Evolutionary conservation across 2,329 filamentous ascomycete genomes (phyloP), one percentile per base, ranked within the genome.

Genomic region (Zymoseptoria tritici): DNA sequence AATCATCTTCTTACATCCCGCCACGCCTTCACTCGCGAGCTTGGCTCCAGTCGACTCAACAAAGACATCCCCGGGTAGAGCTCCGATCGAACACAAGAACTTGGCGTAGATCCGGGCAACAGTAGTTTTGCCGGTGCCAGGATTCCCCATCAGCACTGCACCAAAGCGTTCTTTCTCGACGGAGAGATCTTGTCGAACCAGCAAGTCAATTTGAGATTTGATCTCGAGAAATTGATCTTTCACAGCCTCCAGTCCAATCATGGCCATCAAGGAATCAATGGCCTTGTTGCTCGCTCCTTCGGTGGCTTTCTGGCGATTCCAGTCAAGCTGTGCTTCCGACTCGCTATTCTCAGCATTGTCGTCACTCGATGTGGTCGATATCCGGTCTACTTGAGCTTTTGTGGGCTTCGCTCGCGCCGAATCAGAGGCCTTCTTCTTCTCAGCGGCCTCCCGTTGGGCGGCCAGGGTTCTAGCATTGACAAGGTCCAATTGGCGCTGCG

Each of bases 61-160:
- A 62, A 91, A 87, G 2, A 65, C 60, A 8, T 71, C 71, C 0
- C 87, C 87, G 0, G 86, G 79, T 4, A 93, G 76, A 0, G 84
- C 83, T 0, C 85, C 84, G 0, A 89, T 74, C 0, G 83, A 79
- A 0, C 80, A 78, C 0, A 93, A 75, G 42, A 91, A 87, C 6
- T 83, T 79, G 0, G 83, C 86, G 59, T 90, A 91, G 0, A 88
- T 73, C 0, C 88, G 79, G 0, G 89, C 89, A 0, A 92, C 85
- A 0, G 89, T 92, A 0, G 89, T 93, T 75, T 91, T 91, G 0
- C 85, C 87, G 59, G 88, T 91, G 3, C 89, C 89, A 0, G 89
- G 88, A 65, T 91, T 92, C 0, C 89, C 89, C 0, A 91, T 73
- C 2, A 92, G 72, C 0, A 80, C 79, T 1, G 82, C 80, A 7